Evolutionary conservation across 163 green algal genomes (phyloP), one percentile per base, ranked within the genome.

Genomic region (Coccomyxa subellipsoidea): DNA sequence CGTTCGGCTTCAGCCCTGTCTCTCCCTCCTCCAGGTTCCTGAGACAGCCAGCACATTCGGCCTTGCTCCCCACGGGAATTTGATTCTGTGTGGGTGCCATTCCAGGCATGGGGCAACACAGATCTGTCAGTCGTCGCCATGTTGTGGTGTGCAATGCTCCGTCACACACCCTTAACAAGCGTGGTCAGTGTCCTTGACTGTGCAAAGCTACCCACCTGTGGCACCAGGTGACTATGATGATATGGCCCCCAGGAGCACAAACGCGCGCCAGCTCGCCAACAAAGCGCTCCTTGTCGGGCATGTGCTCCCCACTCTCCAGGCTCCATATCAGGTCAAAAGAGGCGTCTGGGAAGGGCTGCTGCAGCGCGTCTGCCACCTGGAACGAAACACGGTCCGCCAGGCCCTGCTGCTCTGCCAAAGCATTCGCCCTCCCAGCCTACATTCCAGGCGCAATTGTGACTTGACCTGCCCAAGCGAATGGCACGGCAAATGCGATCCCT

Each of bases 171-270:
- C 2, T 7, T 59, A 18, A 27, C 47, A 59, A 27, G 47, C n/a
- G n/a, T n/a, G n/a, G n/a, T n/a, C n/a, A 59, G 23, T 23, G 4
- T 2, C 47, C 21, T 59, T 12, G 5, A 1, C 23, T 59, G 47
- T 5, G 21, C 23, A 18, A 59, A 59, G 4, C 47, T 59, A 27
- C 70, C 89, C 86, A 86, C 37, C 95, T 88, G 86, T 99, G 96
- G 85, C 96, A 99, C 96, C 96, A 99, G 10, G 96, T 99, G n/a
- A 99, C 96, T n/a, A 99, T 87, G 70, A 99, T 93, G 54, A 99
- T 89, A 27, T 78, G 81, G 35, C 96, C 96, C 0, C 96, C 96
- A 1, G 96, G 96, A 18, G 88, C 86, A 79, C 87, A 93, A 70
- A 99, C 95, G 21, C 96, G 90, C 29, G 84, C 88, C 35, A 99